Evolutionary conservation across 768 basidiomycete genomes (phyloP).

Genomic region (Agaricus subrufescens): DNA sequence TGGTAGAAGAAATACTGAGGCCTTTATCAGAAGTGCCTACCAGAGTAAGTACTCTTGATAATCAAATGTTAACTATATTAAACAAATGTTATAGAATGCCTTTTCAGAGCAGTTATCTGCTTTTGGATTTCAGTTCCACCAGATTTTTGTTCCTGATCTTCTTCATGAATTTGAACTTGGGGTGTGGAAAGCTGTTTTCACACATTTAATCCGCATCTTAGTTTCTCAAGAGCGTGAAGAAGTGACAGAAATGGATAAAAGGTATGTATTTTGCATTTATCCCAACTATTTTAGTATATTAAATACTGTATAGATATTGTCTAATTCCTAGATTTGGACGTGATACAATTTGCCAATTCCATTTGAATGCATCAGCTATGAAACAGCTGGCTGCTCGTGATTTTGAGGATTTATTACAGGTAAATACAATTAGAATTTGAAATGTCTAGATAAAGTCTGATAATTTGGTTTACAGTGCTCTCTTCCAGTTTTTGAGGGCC

Average conservation of each 20-base stretch:
- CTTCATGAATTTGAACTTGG: slow-evolving; percentile 37
- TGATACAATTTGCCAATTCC: slow-evolving; percentile 24
- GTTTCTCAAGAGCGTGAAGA: slow-evolving; percentile 12
- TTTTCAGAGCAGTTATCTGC: slow-evolving; percentile 18
- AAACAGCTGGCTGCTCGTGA: slow-evolving; percentile 28
- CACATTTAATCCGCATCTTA: slow-evolving; percentile 29
- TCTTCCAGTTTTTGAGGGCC: slow-evolving; percentile 33
- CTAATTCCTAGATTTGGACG: slow-evolving; percentile 21
- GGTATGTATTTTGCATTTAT: no score
- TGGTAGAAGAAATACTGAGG: not conserved
- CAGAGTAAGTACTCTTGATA: not conserved
- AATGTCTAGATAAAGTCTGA: not conserved
- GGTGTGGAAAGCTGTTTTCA: slow-evolving; percentile 31
- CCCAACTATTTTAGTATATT: no score
- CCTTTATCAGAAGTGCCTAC: not conserved
- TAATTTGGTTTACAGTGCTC: slow-evolving; percentile 20
- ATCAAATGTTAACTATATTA: not conserved
- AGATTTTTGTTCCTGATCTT: slow-evolving; percentile 28
- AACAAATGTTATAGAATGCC: slow-evolving; percentile 21
- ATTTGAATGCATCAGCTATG: slow-evolving; percentile 25
- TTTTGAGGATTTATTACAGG: slow-evolving; percentile 37
- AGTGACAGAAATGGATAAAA: slow-evolving; percentile 13
- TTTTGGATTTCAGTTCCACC: slow-evolving; percentile 20
- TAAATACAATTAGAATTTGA: not conserved
- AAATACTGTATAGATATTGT: slow-evolving; percentile 15